phyloP scores from a whole-genome alignment of 805 yeast genomes.

The Danielia oregonensis region DNA sequence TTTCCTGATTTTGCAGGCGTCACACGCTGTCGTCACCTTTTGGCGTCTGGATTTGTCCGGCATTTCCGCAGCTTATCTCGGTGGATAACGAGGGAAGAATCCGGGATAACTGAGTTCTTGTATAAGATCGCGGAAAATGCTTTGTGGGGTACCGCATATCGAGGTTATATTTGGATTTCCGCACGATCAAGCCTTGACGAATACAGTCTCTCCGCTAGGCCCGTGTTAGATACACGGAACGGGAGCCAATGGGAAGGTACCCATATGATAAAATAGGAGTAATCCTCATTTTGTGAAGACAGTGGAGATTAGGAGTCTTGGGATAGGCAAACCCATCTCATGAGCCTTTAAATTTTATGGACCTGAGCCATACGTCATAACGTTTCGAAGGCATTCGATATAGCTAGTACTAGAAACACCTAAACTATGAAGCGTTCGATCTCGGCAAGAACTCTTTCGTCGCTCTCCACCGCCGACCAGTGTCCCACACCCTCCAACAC shows the following conservation, averaged over 20 bases:
- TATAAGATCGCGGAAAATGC: neutral
- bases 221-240: no score
- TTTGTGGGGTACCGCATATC: no score
- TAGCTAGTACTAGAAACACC: neutral
- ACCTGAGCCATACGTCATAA: no score
- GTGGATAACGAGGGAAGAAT: no score
- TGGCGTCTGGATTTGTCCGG: no score
- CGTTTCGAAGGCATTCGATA: neutral
- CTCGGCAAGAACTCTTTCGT: neutral
- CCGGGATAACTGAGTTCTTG: neutral
- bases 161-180: no score
- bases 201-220: no score
- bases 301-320: no score
- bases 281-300: no score
- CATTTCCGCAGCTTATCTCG: neutral
- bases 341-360: no score
- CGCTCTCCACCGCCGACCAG: constrained; percentile 11
- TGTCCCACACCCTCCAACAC: constrained; percentile 9
- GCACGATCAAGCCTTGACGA: no score
- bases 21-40: constrained; percentile 9
- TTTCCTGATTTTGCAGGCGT: constrained; percentile 10
- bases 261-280: neutral
- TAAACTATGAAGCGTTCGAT: neutral
- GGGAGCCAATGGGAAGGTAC: neutral
- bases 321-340: neutral